These are phyloP conservation scores for Lasiosphaeria miniovina DNA, from an alignment of 495 filamentous ascomycete genomes.

Conservation along the genomic window DNA sequence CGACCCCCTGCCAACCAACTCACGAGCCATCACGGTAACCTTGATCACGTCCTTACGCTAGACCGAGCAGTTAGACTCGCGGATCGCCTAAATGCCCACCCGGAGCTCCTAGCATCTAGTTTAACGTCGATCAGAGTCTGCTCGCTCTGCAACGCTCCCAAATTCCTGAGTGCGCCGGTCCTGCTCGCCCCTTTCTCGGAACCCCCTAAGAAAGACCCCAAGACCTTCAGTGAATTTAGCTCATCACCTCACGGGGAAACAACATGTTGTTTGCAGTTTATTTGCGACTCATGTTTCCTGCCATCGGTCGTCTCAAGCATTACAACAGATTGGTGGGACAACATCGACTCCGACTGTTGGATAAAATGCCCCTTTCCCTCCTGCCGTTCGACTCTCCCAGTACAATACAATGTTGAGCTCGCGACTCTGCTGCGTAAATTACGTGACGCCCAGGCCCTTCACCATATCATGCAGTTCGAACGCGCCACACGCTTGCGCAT, in stretches of 20 bases:
- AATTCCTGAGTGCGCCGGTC: neutral
- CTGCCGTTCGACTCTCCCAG: slow-evolving; percentile 5
- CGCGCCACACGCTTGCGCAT: slow-evolving; percentile 5
- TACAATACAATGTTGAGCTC: slow-evolving; percentile 6
- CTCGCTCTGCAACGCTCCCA: slow-evolving; percentile 7
- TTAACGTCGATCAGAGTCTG: slow-evolving; percentile 4
- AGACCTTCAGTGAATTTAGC: neutral
- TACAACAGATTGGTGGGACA: slow-evolving; percentile 14
- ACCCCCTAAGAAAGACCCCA: neutral
- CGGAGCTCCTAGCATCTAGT: neutral
- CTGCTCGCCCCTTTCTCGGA: neutral
- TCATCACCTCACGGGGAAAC: neutral
- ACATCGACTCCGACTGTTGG: slow-evolving; percentile 13
- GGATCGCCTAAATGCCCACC: neutral
- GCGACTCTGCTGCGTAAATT: neutral
- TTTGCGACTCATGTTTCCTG: slow-evolving; percentile 13
- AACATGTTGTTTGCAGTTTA: slow-evolving; percentile 3
- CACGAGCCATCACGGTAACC: neutral
- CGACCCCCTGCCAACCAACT: neutral
- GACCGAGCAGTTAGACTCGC: slow-evolving; percentile 1
- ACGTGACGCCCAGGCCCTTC: neutral
- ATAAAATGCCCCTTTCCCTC: slow-evolving; percentile 8
- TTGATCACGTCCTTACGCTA: slow-evolving; percentile 1
- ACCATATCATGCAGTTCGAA: slow-evolving; percentile 4
- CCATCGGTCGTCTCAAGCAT: neutral